Evolutionary conservation across 2,329 filamentous ascomycete genomes (phyloP), one percentile per base, ranked within the genome.

Genomic region (Aspergillus floridensis): DNA sequence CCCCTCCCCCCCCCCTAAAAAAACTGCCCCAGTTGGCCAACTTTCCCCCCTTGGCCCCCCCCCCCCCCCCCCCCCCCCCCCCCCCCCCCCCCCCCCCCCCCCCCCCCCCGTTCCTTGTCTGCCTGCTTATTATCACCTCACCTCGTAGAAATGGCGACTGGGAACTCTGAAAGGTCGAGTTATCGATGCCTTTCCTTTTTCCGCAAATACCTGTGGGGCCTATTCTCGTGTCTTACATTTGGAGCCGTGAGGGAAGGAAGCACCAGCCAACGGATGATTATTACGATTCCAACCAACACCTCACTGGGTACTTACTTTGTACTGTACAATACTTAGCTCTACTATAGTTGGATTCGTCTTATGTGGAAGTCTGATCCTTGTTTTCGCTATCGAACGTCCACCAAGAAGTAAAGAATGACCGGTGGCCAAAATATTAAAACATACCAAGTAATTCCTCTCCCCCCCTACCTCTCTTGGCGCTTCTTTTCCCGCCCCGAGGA

Each of bases 401-500:
- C 38, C 38, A 44, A 19, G 14, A 19, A 44, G 38, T 44, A 16
- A 16, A 29, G 7, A 29, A 29, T 29, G 32, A 35, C 32, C 32
- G 16, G 38, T 16, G 16, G 38, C 14, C 32, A 35, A 35, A 12
- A 35, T 35, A 19, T n/a, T n/a, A 19, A 44, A 44, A 44, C 26
- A 29, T 19, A 44, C 38, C 38, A 44, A 44, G 38, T 44, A 44
- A 44, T 44, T 14, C 32, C 32, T 52, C 38, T 53, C 24, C 7
- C 24, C 26, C 24, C 38, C 41, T 29, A 5, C 31, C 56, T 46
- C 38, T 57, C 56, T 57, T 57, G 56, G 56, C 56, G 32, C 22
- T 35, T 32, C 38, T 44, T 44, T 38, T 58, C 56, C 56, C 56
- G 56, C 56, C 41, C 56, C 49, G 56, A 53, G 56, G 56, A 53